phyloP scores from a whole-genome alignment of 2,329 filamentous ascomycete species.

The Leptographium lundbergii region DNA sequence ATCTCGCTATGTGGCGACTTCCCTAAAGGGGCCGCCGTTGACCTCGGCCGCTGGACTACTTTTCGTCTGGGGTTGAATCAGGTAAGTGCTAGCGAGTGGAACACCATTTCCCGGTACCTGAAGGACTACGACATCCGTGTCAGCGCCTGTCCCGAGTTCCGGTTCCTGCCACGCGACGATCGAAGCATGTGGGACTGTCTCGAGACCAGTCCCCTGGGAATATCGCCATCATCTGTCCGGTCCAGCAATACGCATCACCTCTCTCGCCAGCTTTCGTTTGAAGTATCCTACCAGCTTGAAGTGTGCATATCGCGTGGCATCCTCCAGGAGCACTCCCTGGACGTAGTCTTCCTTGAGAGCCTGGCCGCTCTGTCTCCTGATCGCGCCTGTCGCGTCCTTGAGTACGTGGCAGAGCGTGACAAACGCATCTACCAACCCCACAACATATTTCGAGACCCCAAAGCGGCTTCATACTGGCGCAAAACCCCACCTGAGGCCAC shows the following conservation, averaged over 20 bases:
- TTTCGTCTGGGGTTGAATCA: constrained; percentile 32
- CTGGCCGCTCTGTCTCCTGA: constrained; percentile 36
- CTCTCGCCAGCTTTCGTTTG: constrained; percentile 41
- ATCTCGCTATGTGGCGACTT: constrained; percentile 21
- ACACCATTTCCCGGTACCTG: constrained; percentile 39
- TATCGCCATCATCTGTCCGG: background rate
- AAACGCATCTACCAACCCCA: constrained; percentile 55
- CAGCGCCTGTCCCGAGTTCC: constrained; percentile 5
- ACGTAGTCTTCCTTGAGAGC: constrained; percentile 49
- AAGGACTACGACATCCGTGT: constrained; percentile 56
- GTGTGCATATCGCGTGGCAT: constrained; percentile 75
- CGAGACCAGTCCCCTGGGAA: background rate
- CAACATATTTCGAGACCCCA: constrained; percentile 50
- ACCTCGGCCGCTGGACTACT: constrained; percentile 45
- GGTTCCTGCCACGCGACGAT: constrained; percentile 10
- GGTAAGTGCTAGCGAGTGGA: constrained; percentile 17
- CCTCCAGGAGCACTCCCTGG: constrained; percentile 65
- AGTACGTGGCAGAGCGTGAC: constrained; percentile 57
- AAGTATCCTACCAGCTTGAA: constrained; percentile 80
- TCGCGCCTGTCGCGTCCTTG: constrained; percentile 55
- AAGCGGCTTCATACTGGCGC: constrained; percentile 30
- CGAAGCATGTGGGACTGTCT: constrained; percentile 12
- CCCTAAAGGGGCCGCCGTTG: constrained; percentile 26
- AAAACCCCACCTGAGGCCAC: constrained; percentile 1
- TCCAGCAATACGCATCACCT: constrained; percentile 9